Percentiles rank a stretch among this genome's conserved stretches.
Conservation (phyloP, 495 filamentous ascomycete species). For the Filosporella fistucella region DNA sequence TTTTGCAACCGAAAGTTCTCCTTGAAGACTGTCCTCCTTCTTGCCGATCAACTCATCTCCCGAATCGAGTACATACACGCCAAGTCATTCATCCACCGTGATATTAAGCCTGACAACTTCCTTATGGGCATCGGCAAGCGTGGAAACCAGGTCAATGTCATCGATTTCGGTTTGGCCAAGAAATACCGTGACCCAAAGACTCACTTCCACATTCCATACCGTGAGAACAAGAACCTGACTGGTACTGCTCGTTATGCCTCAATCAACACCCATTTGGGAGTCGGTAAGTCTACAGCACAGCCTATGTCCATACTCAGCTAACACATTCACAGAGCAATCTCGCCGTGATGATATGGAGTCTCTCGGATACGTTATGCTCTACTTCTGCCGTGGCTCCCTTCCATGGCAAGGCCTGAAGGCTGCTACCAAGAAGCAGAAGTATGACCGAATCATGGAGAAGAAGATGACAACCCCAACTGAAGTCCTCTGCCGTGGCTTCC, state of each 20-base stretch:
- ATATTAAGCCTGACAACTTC: slow-evolving; percentile 99
- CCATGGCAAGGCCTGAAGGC: slow-evolving; percentile 99
- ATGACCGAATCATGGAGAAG: slow-evolving; percentile 99
- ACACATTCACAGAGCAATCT: slow-evolving; percentile 71
- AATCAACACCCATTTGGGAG: slow-evolving; percentile 98
- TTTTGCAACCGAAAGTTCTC: slow-evolving; percentile 99
- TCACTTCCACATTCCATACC: slow-evolving; percentile 99
- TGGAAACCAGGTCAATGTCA: slow-evolving; percentile 99
- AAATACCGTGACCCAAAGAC: slow-evolving; percentile 99
- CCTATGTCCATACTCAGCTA: slow-evolving; percentile 20
- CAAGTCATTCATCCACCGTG: slow-evolving; percentile 99
- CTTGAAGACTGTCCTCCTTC: slow-evolving; percentile 95
- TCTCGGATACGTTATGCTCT: slow-evolving; percentile 98
- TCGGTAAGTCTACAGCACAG: slow-evolving; percentile 50
- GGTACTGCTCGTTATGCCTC: slow-evolving; percentile 98
- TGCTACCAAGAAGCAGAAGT: slow-evolving; percentile 99
- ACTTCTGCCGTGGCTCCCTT: slow-evolving; percentile 98
- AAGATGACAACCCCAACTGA: slow-evolving; percentile 99
- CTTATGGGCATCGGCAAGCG: slow-evolving; percentile 99
- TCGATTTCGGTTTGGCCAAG: slow-evolving; percentile 99
- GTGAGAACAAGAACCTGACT: slow-evolving; percentile 99
- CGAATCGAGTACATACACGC: slow-evolving; percentile 99
- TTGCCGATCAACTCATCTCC: slow-evolving; percentile 98
- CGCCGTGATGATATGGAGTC: slow-evolving; percentile 99
- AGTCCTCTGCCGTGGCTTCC: slow-evolving; percentile 97